Base-by-base conservation (phyloP, 305 asterid genomes). In the Ilex paraguariensis region DNA sequence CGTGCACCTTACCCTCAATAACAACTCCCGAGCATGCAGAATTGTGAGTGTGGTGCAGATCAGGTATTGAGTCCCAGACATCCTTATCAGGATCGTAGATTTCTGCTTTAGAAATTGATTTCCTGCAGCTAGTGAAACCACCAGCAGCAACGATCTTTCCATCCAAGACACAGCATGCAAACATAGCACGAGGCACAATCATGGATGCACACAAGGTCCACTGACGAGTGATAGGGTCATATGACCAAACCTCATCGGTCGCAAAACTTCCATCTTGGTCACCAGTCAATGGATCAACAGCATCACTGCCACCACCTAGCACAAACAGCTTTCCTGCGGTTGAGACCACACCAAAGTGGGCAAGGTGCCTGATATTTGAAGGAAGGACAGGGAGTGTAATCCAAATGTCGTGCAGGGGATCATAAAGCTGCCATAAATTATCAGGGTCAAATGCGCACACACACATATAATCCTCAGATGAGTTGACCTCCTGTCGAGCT, bases 201-300 rank as follows among this genome's bases (percentile, higher is more conserved):
- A 94, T 94, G 56, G 99, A 59, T 11, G 89, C 81, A 10, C 97
- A 74, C 2, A 56, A 70, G 70, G 81, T 62, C 99, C 99, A 94
- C 36, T 48, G 70, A 68, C 95, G 75, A 39, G 66, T 67, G 14
- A 87, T 70, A 0, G 95, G 95, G 64, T 94, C 86, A 32, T 86
- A 94, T 0, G 96, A 87, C 99, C 99, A 94, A 9, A 90, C 97
- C 71, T 86, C 96, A 53, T 90, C 75, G 0, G 97, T 86, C 3
- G 99, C 96, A 63, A 94, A 94, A 55, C 95, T 86, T 33, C 99
- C 99, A 13, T 88, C 99, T 63, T 90, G 99, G 60, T 94, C 99
- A 31, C 97, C 99, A 0, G 96, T 93, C 65, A 74, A 62, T 4
- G 99, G 96, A 67, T 94, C 99, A 60, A 94, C 99, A 3, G 95